Conservation (phyloP, 352 stramenopile genomes). For the Phytophthora rubi region DNA sequence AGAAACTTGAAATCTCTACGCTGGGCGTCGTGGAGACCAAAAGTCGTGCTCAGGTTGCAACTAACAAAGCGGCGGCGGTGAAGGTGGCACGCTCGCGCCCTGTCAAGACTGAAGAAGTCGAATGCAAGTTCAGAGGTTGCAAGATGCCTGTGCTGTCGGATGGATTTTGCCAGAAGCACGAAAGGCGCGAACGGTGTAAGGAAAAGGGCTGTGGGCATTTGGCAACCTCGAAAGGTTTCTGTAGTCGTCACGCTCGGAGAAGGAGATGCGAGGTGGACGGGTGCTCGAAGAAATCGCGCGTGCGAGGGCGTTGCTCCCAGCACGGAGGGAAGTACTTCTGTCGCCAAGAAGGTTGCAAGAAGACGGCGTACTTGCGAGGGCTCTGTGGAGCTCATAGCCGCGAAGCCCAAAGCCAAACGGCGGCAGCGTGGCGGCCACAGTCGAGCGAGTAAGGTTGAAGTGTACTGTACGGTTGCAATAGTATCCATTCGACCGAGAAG, state of each 20-base stretch:
- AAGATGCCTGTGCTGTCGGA: background rate
- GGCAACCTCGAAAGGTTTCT: background rate
- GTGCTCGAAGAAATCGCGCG: constrained; percentile 9
- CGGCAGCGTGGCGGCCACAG: background rate
- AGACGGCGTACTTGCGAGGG: constrained; percentile 1
- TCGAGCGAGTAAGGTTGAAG: too few relatives aligned
- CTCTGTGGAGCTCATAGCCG: constrained; percentile 2
- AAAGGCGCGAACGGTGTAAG: constrained; percentile 5
- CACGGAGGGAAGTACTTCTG: constrained; percentile 12
- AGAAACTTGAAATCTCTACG: constrained; percentile 1
- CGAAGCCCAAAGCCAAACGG: background rate
- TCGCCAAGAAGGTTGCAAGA: constrained; percentile 9
- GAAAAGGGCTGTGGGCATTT: constrained; percentile 12
- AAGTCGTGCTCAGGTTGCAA: background rate
- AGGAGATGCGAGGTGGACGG: constrained; percentile 7
- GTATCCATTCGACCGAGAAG: background rate
- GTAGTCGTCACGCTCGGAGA: background rate
- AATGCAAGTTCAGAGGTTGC: constrained; percentile 19
- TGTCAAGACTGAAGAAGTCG: background rate
- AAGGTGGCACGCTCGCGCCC: background rate
- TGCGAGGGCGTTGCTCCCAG: constrained; percentile 1
- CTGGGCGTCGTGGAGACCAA: background rate
- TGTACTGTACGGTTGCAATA: too few relatives aligned
- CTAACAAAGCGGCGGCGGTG: background rate
- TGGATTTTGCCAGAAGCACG: constrained; percentile 13